These are phyloP conservation scores for Pleurotus cornucopiae DNA, from an alignment of 768 basidiomycete species.

Conservation along the genomic window DNA sequence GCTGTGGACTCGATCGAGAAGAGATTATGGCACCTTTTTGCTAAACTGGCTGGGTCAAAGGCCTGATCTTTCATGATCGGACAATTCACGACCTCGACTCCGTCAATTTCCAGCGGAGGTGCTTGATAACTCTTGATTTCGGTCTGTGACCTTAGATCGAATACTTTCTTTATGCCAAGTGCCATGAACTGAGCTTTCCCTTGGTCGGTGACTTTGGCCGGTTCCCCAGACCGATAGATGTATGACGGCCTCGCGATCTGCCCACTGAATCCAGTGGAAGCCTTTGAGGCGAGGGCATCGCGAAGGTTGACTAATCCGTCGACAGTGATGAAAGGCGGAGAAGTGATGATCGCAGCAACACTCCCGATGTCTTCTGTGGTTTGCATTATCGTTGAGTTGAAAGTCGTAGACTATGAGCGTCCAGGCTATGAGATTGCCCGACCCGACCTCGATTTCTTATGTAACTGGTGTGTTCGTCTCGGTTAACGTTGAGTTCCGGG, in stretches of 20 bases:
- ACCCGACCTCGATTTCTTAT: too few relatives aligned
- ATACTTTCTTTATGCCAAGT: constrained; percentile 31
- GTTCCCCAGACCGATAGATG: constrained; percentile 38
- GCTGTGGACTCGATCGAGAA: too few relatives aligned
- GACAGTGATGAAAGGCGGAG: constrained; percentile 32
- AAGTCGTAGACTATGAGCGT: too few relatives aligned
- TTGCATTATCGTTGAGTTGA: too few relatives aligned
- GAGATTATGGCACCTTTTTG: background rate
- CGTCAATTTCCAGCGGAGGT: constrained; percentile 23
- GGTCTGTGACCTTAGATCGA: constrained; percentile 33
- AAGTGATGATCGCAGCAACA: constrained; percentile 9
- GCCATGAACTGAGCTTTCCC: constrained; percentile 28
- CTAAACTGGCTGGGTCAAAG: constrained; percentile 23
- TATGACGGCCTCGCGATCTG: constrained; percentile 21
- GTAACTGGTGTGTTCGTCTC: too few relatives aligned
- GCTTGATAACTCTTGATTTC: constrained; percentile 31
- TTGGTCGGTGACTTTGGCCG: constrained; percentile 25
- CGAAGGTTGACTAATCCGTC: constrained; percentile 38
- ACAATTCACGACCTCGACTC: constrained; percentile 24
- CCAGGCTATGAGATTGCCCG: too few relatives aligned
- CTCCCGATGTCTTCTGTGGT: too few relatives aligned
- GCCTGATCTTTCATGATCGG: constrained; percentile 23
- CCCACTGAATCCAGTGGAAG: constrained; percentile 13
- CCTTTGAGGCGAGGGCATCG: constrained; percentile 21
- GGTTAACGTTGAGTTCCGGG: too few relatives aligned